Evolutionary conservation across 2,329 filamentous ascomycete species (phyloP), one percentile per base, ranked within the genome.

Genomic region (Neofusicoccum sp.): DNA sequence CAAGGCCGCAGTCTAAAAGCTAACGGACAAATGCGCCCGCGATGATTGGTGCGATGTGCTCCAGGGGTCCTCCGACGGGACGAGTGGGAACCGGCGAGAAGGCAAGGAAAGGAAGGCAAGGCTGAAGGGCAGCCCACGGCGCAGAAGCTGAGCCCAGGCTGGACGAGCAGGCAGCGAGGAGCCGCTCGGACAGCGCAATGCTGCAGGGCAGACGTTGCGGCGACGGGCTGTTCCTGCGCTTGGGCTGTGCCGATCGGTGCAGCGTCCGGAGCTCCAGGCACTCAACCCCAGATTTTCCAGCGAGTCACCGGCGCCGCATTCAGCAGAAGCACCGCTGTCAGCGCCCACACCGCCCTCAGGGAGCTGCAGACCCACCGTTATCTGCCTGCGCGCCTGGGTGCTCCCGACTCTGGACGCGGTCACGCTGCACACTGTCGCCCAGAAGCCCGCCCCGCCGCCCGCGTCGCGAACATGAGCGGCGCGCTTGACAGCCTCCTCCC

Each of bases 271-370:
- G 37, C 28, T 29, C 52, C 28, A 29, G 16, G 52, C 52, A 33
- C 14, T 28, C 45, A 62, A 62, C 61, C 61, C 61, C 61, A 56
- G 61, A 62, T 62, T 62, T 62, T 48, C 61, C 34, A 31, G 45
- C 44, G 56, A 48, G 43, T 60, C 56, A 49, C 16, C 36, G 28
- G 11, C 8, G 43, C 33, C 33, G 54, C 54, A 58, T 34, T 45
- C 33, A 22, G 22, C 22, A 37, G 48, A 37, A 37, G 11, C 33
- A 11, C 43, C 16, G 56, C 28, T 49, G 56, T 48, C 56, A 60
- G 44, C 56, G 28, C 54, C 8, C 22, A 60, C 56, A 60, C 44
- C 56, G 43, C 56, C 34, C 44, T 47, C 36, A 31, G 34, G 16
- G 9, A 37, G 56, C 52, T 34, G 29, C 37, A 31, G 52, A 44